A percentile compares a stretch with the other conserved stretches of the same genome.
These are phyloP conservation scores for Poronia punctata DNA, from an alignment of 495 filamentous ascomycete genomes.

Conservation along the genomic window DNA sequence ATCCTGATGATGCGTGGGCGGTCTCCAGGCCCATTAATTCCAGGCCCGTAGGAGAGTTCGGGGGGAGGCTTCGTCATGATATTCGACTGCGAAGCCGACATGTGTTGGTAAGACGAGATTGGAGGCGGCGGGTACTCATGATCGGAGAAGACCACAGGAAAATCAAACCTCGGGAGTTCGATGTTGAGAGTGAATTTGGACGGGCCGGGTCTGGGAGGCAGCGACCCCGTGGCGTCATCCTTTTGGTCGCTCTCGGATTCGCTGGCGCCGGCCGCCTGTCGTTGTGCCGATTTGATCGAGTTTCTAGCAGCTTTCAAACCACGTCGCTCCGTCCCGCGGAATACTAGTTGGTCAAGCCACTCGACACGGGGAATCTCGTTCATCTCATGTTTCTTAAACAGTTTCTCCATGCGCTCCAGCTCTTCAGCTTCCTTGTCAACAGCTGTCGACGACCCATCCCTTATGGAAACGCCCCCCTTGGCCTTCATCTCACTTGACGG, in stretches of 20 bases:
- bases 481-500: slow-evolving; percentile 53
- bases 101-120: slow-evolving; percentile 61
- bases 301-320: slow-evolving; percentile 48
- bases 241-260: slow-evolving; percentile 32
- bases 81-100: slow-evolving; percentile 55
- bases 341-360: slow-evolving; percentile 92
- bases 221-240: slow-evolving; percentile 20
- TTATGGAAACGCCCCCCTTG: slow-evolving; percentile 40
- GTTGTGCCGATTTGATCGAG: slow-evolving; percentile 30
- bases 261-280: slow-evolving; percentile 17
- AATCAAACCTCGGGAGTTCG: slow-evolving; percentile 91
- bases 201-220: slow-evolving; percentile 43
- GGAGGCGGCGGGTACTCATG: slow-evolving; percentile 83
- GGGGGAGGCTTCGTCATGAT: slow-evolving; percentile 68
- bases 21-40: slow-evolving; percentile 60
- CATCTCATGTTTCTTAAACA: slow-evolving; percentile 98
- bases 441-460: background rate
- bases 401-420: slow-evolving; percentile 70
- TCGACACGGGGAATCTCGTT: slow-evolving; percentile 86
- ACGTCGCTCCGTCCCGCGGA: slow-evolving; percentile 74
- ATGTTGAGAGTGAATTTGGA: slow-evolving; percentile 68
- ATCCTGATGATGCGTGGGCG: slow-evolving; percentile 64
- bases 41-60: slow-evolving; percentile 75
- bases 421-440: slow-evolving; percentile 62
- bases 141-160: slow-evolving; percentile 91